phyloP scores from a whole-genome alignment of 768 basidiomycete species.

The Termitomyces sp. region DNA sequence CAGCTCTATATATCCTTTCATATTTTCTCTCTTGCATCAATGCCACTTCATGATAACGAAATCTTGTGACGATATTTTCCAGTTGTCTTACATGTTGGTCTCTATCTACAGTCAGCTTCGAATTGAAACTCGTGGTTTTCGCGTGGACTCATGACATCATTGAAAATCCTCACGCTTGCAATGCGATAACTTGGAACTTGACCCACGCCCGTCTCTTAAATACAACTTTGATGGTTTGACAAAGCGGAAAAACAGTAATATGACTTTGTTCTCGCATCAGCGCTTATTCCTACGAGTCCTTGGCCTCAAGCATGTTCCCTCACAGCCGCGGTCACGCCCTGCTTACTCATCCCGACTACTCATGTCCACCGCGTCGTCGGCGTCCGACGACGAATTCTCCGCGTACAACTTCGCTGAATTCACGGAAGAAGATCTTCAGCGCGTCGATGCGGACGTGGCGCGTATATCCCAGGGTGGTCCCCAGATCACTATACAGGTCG shows the following conservation, averaged over 20 bases:
- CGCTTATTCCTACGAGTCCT: neutral
- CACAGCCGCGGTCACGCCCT: neutral
- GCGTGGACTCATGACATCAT: neutral
- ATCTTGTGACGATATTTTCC: neutral
- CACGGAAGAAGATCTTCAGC: constrained; percentile 49
- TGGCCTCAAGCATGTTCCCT: neutral
- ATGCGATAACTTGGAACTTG: neutral
- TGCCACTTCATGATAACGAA: neutral
- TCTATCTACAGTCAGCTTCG: neutral
- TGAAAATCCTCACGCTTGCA: neutral
- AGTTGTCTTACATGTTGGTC: neutral
- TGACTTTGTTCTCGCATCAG: neutral
- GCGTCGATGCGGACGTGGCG: constrained; percentile 36
- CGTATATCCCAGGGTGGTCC: constrained; percentile 20
- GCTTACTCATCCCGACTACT: neutral
- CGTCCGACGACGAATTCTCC: constrained; percentile 37
- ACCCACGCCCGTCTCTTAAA: neutral
- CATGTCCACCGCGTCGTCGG: constrained; percentile 7
- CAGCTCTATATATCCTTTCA: neutral
- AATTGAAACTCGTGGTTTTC: neutral
- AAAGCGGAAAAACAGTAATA: neutral
- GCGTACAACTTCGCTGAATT: constrained; percentile 48
- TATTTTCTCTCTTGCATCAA: neutral
- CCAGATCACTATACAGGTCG: constrained; percentile 28
- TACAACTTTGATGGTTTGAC: neutral